Conservation (phyloP, 2,329 filamentous ascomycete genomes). For the Aphanocladium album region DNA sequence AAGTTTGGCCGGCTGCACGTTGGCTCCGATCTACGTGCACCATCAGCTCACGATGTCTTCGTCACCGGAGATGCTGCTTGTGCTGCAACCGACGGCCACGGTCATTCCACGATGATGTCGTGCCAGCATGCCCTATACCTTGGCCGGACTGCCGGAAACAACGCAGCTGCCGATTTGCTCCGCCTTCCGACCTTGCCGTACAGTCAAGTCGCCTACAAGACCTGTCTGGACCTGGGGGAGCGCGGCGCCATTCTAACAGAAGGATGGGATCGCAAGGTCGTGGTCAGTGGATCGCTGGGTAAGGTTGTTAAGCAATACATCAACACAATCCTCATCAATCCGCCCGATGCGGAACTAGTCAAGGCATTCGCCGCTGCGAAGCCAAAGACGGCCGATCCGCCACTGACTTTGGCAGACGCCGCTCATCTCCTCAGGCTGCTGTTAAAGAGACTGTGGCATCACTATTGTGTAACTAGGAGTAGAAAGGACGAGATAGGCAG, state of each 20-base stretch:
- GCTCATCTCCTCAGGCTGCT: not conserved
- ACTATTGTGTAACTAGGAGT: not conserved
- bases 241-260: conserved; percentile 23
- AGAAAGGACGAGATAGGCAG: not conserved
- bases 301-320: conserved; percentile 30
- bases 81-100: conserved; percentile 20
- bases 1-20: conserved; percentile 25
- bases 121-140: conserved; percentile 34
- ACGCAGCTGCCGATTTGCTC: conserved; percentile 30
- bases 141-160: conserved; percentile 29
- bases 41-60: conserved; percentile 20
- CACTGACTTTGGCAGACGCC: not conserved
- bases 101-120: conserved; percentile 30
- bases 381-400: conserved; percentile 11
- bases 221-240: conserved; percentile 32
- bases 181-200: conserved; percentile 21
- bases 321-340: conserved; percentile 30
- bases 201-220: conserved; percentile 25
- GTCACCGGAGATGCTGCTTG: conserved; percentile 31
- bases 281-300: conserved; percentile 21
- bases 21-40: conserved; percentile 20
- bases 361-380: conserved; percentile 22
- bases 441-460: not conserved
- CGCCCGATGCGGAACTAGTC: conserved; percentile 18
- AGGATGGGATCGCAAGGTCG: conserved; percentile 29